Conservation (phyloP, 2,329 filamentous ascomycete species). For the Podosphaera leucotricha region DNA sequence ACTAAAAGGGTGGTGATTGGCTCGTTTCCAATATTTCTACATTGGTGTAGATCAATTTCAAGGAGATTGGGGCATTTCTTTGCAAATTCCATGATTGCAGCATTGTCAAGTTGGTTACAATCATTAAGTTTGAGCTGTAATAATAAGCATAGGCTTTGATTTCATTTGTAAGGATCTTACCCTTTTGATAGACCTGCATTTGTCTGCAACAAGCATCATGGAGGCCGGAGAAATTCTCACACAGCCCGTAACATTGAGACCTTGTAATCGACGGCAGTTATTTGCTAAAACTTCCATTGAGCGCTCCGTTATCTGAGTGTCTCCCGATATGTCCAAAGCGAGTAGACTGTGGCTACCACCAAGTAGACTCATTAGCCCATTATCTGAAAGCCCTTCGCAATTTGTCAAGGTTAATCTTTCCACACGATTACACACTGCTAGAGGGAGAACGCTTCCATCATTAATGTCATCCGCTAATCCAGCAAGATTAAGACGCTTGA, state of each 20-base stretch:
- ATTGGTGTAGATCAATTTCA: conserved; percentile 86
- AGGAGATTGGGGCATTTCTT: conserved; percentile 76
- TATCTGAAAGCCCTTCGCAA: conserved; percentile 65
- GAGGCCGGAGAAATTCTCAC: conserved; percentile 67
- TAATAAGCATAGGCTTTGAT: conserved; percentile 4
- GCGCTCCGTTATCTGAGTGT: conserved; percentile 57
- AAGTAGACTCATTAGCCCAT: conserved; percentile 58
- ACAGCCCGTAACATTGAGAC: conserved; percentile 79
- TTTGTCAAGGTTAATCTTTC: conserved; percentile 84
- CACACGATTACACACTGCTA: conserved; percentile 68
- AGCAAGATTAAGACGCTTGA: conserved; percentile 79
- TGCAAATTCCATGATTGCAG: conserved; percentile 65
- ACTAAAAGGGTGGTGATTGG: conserved; percentile 63
- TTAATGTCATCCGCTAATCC: conserved; percentile 51
- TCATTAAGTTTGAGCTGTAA: conserved; percentile 76
- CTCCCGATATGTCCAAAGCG: conserved; percentile 70
- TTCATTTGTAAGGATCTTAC: conserved; percentile 24
- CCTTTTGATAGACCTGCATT: conserved; percentile 67
- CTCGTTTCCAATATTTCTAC: conserved; percentile 55
- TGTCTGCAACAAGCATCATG: conserved; percentile 55
- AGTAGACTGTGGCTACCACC: conserved; percentile 58
- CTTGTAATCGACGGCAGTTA: conserved; percentile 68
- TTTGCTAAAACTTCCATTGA: conserved; percentile 57
- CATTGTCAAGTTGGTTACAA: conserved; percentile 63
- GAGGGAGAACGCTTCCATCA: conserved; percentile 68